Conservation (phyloP, 2,329 filamentous ascomycete genomes). For the Aureobasidium sp. region DNA sequence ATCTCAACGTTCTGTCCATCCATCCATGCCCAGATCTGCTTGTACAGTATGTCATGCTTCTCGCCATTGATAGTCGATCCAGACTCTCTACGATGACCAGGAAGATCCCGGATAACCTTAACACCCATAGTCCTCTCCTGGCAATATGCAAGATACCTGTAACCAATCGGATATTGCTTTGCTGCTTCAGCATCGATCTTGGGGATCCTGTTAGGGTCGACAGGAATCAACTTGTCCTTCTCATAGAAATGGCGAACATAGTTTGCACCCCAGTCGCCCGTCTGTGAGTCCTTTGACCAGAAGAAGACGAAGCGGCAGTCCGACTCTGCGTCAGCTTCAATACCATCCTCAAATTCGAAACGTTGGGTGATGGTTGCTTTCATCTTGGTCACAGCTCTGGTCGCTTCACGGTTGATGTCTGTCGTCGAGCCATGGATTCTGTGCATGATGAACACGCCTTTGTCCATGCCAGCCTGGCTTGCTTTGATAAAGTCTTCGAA, state of each 20-base stretch:
- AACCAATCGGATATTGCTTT: conserved; percentile 37
- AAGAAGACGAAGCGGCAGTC: conserved; percentile 35
- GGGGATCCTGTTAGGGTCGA: conserved; percentile 39
- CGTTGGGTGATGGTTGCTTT: conserved; percentile 47
- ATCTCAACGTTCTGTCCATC: conserved; percentile 30
- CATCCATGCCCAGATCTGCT: conserved; percentile 39
- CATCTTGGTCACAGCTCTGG: conserved; percentile 43
- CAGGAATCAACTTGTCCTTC: conserved; percentile 45
- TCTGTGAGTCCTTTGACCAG: conserved; percentile 18
- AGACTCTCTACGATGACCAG: conserved; percentile 36
- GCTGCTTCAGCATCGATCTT: conserved; percentile 36
- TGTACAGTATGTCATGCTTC: conserved; percentile 42
- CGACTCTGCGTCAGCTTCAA: conserved; percentile 40
- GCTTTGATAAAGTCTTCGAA: conserved; percentile 36
- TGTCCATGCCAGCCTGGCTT: conserved; percentile 36
- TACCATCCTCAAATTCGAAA: conserved; percentile 34
- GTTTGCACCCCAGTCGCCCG: conserved; percentile 36
- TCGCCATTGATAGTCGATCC: conserved; percentile 30
- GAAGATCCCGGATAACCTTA: conserved; percentile 39
- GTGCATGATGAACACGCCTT: conserved; percentile 41
- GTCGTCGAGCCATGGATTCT: conserved; percentile 37
- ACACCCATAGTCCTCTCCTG: conserved; percentile 43
- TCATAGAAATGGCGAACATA: conserved; percentile 47
- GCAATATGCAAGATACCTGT: conserved; percentile 41
- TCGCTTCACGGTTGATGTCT: conserved; percentile 35